These are phyloP conservation scores for Jatropha curcas DNA, from an alignment of 345 rosid species.

Conservation along the genomic window DNA sequence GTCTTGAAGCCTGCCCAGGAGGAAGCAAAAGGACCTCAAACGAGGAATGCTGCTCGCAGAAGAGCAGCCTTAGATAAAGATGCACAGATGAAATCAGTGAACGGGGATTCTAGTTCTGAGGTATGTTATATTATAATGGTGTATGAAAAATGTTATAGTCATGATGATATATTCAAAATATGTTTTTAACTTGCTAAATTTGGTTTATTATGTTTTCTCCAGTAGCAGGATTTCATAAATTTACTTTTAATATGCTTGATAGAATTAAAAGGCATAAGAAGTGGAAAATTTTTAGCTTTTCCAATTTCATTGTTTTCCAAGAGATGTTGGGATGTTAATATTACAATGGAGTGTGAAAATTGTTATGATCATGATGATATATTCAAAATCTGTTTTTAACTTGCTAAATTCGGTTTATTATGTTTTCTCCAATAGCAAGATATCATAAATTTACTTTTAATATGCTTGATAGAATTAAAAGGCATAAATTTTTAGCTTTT, in stretches of 20 bases:
- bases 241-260: background rate
- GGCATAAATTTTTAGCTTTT: background rate
- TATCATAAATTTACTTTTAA: background rate
- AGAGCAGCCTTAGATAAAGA: conserved; percentile 81
- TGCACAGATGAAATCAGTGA: conserved; percentile 61
- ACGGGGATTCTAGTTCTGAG: conserved; percentile 91
- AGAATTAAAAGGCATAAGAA: background rate
- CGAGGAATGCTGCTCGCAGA: conserved; percentile 90
- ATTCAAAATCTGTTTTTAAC: background rate
- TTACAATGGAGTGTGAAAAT: background rate
- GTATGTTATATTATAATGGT: conserved; percentile 37
- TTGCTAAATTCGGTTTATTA: background rate
- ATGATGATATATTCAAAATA: background rate
- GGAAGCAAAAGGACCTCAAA: conserved; percentile 87
- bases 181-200: background rate
- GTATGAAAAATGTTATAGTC: background rate
- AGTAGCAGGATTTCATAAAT: too few species aligned
- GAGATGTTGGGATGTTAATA: conserved; percentile 41
- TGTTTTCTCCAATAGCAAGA: too few species aligned
- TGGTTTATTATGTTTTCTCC: background rate
- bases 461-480: background rate
- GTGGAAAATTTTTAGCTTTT: background rate
- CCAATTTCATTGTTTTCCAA: too few species aligned
- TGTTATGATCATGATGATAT: background rate
- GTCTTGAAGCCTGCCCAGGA: conserved; percentile 78